Percentiles rank a stretch among this genome's conserved stretches.
Evolutionary conservation across 139 green algal species (phyloP).

Genomic region (Asterochloris sp.): DNA sequence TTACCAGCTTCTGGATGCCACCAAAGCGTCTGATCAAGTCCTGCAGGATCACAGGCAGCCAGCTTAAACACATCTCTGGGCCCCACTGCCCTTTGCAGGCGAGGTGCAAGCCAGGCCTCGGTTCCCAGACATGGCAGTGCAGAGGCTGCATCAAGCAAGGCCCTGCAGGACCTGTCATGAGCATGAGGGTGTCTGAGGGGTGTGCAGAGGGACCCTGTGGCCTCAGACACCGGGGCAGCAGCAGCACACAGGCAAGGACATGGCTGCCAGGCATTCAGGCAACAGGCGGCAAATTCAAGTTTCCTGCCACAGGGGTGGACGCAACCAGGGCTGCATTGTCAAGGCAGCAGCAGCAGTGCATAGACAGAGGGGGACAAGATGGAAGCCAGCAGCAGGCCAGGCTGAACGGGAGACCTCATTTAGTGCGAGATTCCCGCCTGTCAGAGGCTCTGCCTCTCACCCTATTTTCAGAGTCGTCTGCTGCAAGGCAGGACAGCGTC

Average conservation of each 20-base stretch:
- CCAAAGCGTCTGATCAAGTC: conserved; percentile 20
- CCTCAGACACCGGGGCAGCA: no score
- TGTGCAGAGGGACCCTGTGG: no score
- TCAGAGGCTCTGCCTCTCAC: background rate
- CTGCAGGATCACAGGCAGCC: conserved; percentile 13
- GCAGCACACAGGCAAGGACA: no score
- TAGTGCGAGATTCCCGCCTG: no score
- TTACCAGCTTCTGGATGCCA: conserved; percentile 29
- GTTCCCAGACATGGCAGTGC: background rate
- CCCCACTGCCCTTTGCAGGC: background rate
- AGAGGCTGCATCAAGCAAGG: background rate
- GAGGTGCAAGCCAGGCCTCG: background rate
- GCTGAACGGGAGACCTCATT: no score
- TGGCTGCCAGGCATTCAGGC: no score
- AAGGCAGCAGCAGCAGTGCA: background rate
- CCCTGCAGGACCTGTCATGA: no score
- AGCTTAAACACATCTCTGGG: background rate
- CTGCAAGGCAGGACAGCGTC: conserved; percentile 30
- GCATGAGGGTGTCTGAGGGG: no score
- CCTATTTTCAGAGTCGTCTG: conserved; percentile 29
- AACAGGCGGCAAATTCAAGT: no score
- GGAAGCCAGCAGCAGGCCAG: no score
- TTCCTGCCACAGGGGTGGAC: no score
- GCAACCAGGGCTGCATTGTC: no score
- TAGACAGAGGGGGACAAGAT: background rate